phyloP scores from a whole-genome alignment of 805 yeast genomes.

The Wilhelminamyces savonicus region DNA sequence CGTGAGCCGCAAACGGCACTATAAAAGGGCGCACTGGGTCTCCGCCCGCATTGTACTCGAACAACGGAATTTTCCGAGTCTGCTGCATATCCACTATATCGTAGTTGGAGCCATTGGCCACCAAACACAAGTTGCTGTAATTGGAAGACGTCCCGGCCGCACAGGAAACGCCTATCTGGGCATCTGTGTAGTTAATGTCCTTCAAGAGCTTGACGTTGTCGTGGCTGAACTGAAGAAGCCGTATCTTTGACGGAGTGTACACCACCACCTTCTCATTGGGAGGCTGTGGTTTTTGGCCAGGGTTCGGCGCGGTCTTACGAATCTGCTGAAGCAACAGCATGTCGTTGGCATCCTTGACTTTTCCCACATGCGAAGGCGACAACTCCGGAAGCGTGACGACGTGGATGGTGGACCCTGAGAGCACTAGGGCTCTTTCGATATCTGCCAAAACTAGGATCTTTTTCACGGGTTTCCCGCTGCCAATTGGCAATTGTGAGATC shows the following conservation, averaged over 20 bases:
- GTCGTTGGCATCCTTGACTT: slow-evolving; percentile 28
- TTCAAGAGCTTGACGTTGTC: slow-evolving; percentile 24
- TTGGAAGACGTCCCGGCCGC: slow-evolving; percentile 19
- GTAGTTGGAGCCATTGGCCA: slow-evolving; percentile 27
- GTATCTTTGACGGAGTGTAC: slow-evolving; percentile 21
- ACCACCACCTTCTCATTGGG: slow-evolving; percentile 23
- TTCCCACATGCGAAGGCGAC: slow-evolving; percentile 30
- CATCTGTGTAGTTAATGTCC: slow-evolving; percentile 25
- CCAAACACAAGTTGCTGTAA: slow-evolving; percentile 23
- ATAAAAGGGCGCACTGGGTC: no score
- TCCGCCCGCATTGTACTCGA: slow-evolving; percentile 18
- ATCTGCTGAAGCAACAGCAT: slow-evolving; percentile 19
- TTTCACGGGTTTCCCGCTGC: slow-evolving; percentile 9
- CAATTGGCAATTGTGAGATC: slow-evolving; percentile 16
- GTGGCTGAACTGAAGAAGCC: slow-evolving; percentile 21
- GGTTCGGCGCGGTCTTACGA: slow-evolving; percentile 6
- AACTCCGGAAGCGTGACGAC: slow-evolving; percentile 32
- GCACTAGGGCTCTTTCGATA: slow-evolving; percentile 18
- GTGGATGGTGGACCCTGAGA: slow-evolving; percentile 19
- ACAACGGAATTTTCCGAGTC: slow-evolving; percentile 26
- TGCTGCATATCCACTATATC: slow-evolving; percentile 32
- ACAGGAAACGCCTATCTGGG: slow-evolving; percentile 21
- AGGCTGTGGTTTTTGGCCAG: slow-evolving; percentile 3
- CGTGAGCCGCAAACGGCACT: slow-evolving; percentile 7
- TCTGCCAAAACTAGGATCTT: slow-evolving; percentile 20